Conservation (phyloP, 2,329 filamentous ascomycete genomes). For the Phialocephala sp. region DNA sequence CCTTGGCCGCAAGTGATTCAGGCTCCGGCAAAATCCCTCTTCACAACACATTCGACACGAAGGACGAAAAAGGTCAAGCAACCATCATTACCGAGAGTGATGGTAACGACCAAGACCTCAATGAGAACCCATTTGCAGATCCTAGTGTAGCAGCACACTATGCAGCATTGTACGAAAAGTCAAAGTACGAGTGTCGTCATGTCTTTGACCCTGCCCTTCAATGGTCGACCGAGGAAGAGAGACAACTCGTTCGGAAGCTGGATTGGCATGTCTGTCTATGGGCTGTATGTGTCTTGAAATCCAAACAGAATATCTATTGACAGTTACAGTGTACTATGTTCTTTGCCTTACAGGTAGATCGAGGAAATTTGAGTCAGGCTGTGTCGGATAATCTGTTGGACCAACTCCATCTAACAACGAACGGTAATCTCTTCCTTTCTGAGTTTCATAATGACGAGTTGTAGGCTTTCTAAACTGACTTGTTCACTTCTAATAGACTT, state of each 20-base stretch:
- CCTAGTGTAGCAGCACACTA: constrained; percentile 36
- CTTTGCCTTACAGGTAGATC: constrained; percentile 64
- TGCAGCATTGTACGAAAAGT: constrained; percentile 35
- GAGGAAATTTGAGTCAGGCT: constrained; percentile 63
- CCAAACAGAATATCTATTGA: not conserved
- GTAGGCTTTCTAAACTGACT: not conserved
- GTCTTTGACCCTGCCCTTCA: constrained; percentile 34
- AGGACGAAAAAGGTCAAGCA: not conserved
- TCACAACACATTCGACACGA: not conserved
- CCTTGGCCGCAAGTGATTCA: not conserved
- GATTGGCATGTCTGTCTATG: constrained; percentile 36
- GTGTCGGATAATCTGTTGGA: constrained; percentile 64
- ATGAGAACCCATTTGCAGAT: constrained; percentile 35
- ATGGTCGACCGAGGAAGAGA: constrained; percentile 40
- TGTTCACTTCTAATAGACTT: not conserved
- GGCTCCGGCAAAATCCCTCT: not conserved
- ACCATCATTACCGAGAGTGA: not conserved
- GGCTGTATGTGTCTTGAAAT: constrained; percentile 26
- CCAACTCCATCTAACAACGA: constrained; percentile 50
- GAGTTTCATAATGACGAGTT: not conserved
- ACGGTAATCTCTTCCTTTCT: constrained; percentile 41
- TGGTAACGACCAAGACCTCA: constrained; percentile 16
- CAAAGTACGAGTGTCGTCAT: constrained; percentile 38
- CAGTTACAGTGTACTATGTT: constrained; percentile 57
- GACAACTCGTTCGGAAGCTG: constrained; percentile 33